phyloP scores from a whole-genome alignment of 2,329 filamentous ascomycete species.

The Camillea tinctor region DNA sequence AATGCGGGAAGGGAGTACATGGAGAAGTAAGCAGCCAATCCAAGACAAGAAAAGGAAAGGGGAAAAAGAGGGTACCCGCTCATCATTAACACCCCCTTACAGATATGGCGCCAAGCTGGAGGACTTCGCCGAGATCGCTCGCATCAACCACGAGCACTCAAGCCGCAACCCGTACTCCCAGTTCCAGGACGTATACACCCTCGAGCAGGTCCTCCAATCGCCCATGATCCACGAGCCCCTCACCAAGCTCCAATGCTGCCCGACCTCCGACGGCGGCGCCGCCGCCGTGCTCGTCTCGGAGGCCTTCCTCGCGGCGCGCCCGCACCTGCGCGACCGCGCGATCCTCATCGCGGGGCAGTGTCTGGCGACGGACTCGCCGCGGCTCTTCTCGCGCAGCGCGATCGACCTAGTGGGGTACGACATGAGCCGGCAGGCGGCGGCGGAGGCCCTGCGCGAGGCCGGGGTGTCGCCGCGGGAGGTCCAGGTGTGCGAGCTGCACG shows the following conservation, averaged over 20 bases:
- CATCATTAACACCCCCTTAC: slow-evolving; percentile 15
- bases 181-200: slow-evolving; percentile 88
- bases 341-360: slow-evolving; percentile 85
- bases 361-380: slow-evolving; percentile 79
- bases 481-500: slow-evolving; percentile 87
- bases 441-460: slow-evolving; percentile 71
- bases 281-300: slow-evolving; percentile 88
- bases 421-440: slow-evolving; percentile 74
- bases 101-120: slow-evolving; percentile 78
- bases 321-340: slow-evolving; percentile 79
- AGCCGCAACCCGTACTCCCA: slow-evolving; percentile 96
- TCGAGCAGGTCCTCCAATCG: slow-evolving; percentile 74
- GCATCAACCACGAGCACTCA: slow-evolving; percentile 90
- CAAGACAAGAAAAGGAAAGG: background rate
- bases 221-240: slow-evolving; percentile 81
- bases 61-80: too few relatives aligned
- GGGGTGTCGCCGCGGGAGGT: slow-evolving; percentile 67
- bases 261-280: slow-evolving; percentile 88
- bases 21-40: slow-evolving; percentile 64
- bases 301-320: slow-evolving; percentile 80
- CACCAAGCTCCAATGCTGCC: slow-evolving; percentile 98
- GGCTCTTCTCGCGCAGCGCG: slow-evolving; percentile 73
- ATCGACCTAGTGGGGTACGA: slow-evolving; percentile 89
- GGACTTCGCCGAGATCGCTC: slow-evolving; percentile 93
- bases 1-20: slow-evolving; percentile 94